These are phyloP conservation scores for Physcomitrellopsis africana DNA, from an alignment of 225 moss, liverwort and hornwort species.

Conservation along the genomic window DNA sequence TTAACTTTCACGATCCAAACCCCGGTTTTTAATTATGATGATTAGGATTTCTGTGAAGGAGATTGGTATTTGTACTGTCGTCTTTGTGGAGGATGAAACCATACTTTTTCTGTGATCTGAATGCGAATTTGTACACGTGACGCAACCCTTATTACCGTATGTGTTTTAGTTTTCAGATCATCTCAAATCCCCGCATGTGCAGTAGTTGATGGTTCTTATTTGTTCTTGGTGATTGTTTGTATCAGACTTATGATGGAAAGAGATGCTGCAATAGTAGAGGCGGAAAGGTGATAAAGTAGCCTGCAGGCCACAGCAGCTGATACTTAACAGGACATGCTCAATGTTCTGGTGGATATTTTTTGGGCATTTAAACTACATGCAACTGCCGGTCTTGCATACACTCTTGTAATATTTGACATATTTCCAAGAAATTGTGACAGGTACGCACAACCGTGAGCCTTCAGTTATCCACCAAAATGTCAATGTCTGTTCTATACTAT, in stretches of 20 bases:
- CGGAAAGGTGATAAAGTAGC: conserved; percentile 62
- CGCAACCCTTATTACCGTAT: background rate
- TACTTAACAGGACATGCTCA: conserved; percentile 75
- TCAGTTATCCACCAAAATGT: conserved; percentile 4
- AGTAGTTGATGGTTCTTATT: conserved; percentile 28
- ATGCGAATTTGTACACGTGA: background rate
- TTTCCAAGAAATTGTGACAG: conserved; percentile 72
- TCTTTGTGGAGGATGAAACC: conserved; percentile 1
- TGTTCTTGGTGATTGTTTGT: conserved; percentile 19
- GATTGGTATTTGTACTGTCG: background rate
- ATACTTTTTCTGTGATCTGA: too few species aligned
- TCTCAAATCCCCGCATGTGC: conserved; percentile 1
- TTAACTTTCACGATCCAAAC: background rate
- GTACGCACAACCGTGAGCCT: conserved; percentile 31
- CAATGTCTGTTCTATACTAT: conserved; percentile 3
- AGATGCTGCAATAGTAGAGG: conserved; percentile 56
- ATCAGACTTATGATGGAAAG: conserved; percentile 74
- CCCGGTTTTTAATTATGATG: background rate
- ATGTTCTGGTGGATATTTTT: conserved; percentile 78
- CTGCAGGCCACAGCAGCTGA: conserved; percentile 62
- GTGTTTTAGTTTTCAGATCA: background rate
- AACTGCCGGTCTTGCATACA: conserved; percentile 61
- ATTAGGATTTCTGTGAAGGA: conserved; percentile 7
- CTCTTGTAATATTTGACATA: conserved; percentile 62
- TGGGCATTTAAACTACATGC: conserved; percentile 88